Evolutionary conservation across 495 filamentous ascomycete species (phyloP), one percentile per base, ranked within the genome.

Genomic region (Talaromyces proteolyticus): DNA sequence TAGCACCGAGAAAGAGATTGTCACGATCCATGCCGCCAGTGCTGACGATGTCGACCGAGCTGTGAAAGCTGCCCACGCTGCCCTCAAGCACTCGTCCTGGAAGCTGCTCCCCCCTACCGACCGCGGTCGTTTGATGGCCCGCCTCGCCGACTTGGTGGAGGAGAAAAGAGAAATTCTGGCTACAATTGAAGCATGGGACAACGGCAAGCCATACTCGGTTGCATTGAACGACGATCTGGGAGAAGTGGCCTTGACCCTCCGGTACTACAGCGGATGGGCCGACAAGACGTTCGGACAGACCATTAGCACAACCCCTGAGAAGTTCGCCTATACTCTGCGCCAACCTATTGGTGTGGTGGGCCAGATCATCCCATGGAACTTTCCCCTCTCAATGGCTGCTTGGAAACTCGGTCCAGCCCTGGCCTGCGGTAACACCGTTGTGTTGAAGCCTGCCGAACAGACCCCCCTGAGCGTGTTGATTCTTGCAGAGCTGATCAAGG

Each of bases 381-480:
- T 88, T 59, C 91, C 89, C 17, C 69, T 93, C 19, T 74, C 74
- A 21, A 95, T 95, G 91, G 88, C 89, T 3, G 86, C 88, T 11
- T 96, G 91, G 91, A 96, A 96, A 65, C 68, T 96, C 0, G 91
- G 88, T n/a, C 91, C 91, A 12, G 91, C 91, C 8, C 77, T 96
- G 38, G 87, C 87, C 46, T 89, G 86, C 54, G 89, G 91, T 34
- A 96, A 96, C 66, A 92, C 89, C 1, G 68, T 95, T 29, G 85
- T 96, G 6, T 67, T 96, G 42, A 96, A 96, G 71, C 79, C 90
- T n/a, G 91, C 91, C 10, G 91, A 96, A 69, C 91, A 96, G 68
- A 95, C 91, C 4, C 91, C 91, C 0, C 76, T 96, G 24, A 91
- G 86, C 41, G 87, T 89, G 59, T 72, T 96, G 3, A 88, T 89